Evolutionary conservation across 495 filamentous ascomycete species (phyloP).

Genomic region (Penicillium psychrofluorescens): DNA sequence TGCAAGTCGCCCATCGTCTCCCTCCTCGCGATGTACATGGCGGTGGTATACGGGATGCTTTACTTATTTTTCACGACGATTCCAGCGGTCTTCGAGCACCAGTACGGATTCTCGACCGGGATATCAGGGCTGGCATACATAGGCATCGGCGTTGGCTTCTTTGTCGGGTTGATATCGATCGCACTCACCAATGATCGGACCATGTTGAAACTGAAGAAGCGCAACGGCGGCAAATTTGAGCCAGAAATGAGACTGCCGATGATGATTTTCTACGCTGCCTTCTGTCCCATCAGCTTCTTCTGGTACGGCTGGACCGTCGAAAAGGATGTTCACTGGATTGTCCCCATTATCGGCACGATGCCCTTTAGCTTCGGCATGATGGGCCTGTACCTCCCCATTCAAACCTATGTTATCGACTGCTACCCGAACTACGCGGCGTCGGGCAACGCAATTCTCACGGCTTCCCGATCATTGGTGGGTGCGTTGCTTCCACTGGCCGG

Average conservation of each 20-base stretch:
- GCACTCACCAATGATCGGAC: constrained; percentile 50
- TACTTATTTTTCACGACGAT: constrained; percentile 68
- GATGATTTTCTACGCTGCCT: constrained; percentile 49
- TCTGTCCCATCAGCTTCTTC: constrained; percentile 27
- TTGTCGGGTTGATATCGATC: constrained; percentile 37
- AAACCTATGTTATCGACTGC: constrained; percentile 13
- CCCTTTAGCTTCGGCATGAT: constrained; percentile 19
- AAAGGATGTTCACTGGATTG: constrained; percentile 22
- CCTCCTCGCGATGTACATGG: constrained; percentile 50
- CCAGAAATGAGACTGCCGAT: constrained; percentile 61
- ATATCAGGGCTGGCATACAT: constrained; percentile 54
- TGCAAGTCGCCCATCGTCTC: constrained; percentile 43
- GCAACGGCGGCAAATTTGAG: constrained; percentile 47
- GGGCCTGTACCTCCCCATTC: constrained; percentile 11
- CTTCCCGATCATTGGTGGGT: constrained; percentile 48
- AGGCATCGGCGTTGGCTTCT: constrained; percentile 53
- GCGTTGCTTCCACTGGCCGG: constrained; percentile 54
- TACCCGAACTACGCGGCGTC: constrained; percentile 38
- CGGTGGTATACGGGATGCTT: constrained; percentile 56
- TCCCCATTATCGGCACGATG: constrained; percentile 23
- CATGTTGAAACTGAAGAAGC: constrained; percentile 45
- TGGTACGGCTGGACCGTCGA: constrained; percentile 24
- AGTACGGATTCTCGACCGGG: constrained; percentile 48
- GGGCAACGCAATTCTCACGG: constrained; percentile 46
- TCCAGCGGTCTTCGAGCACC: constrained; percentile 50